Base-by-base conservation (phyloP, 768 basidiomycete genomes). In the Lentinus tigrinus region DNA sequence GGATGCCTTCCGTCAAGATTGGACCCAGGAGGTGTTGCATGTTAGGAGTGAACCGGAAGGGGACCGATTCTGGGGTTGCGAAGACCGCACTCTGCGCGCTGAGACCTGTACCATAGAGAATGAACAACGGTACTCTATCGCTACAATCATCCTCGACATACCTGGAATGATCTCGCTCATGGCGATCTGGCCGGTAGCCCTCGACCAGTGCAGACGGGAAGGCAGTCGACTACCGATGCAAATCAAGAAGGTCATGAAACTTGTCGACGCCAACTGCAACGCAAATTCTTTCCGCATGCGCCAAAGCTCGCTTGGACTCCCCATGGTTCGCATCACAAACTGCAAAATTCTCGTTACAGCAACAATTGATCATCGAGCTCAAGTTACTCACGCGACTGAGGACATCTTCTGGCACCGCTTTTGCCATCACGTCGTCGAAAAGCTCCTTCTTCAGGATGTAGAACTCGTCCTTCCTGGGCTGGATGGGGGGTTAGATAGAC, bases 261-360 rank as follows among this genome's bases (percentile, higher is more conserved):
- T 89, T 42, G 84, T 85, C 1, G 91, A 82, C 6, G 97, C 93
- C 37, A 94, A 77, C 69, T 98, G 95, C 39, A 89, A 72, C 9
- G 95, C 88, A 72, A 98, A 97, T 73, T 98, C 95, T 75, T 97
- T 98, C 58, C 97, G 86, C 85, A 98, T 94, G 58, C 91, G 82
- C 96, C 96, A 99, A 3, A 98, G 80, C 65, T 95, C 92, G 56
- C 84, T 83, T 4, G 95, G 85, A 2, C 81, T 82, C 46, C 81
- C 76, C 92, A 98, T 96, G 23, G 89, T 88, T 34, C 83, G 84
- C 39, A 85, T 79, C 90, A 99, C 92, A 71, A 95, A 98, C 97
- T 99, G 54, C 2, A n/a, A 2, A 3, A 55, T 5, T 6, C 19
- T 37, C 10, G 43, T 10, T 0, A 47, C 8, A 3, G 47, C 4